These are phyloP conservation scores for Panicum miliaceum DNA, from an alignment of 176 grass and related monocot genomes.

Conservation along the genomic window DNA sequence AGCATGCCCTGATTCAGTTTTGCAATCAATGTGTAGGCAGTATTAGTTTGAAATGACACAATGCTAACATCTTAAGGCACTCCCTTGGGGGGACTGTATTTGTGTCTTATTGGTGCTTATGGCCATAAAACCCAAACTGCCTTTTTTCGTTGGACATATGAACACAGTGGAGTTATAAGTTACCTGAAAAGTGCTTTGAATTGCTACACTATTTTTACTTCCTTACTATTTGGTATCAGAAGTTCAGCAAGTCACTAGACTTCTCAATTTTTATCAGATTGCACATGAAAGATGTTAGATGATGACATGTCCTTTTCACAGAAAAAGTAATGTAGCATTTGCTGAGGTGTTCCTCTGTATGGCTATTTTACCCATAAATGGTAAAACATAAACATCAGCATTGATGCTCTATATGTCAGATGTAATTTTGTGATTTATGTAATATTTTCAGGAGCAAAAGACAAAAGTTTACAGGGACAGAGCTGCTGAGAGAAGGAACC, in stretches of 20 bases:
- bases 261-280: slow-evolving; percentile 1
- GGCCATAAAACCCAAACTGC: neutral
- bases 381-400: neutral
- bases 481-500: slow-evolving; percentile 81
- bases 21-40: neutral
- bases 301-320: slow-evolving; percentile 14
- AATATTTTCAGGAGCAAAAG: slow-evolving; percentile 51
- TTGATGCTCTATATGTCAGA: slow-evolving; percentile 29
- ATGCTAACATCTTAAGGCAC: neutral
- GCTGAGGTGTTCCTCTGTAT: slow-evolving; percentile 2
- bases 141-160: neutral
- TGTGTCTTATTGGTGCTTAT: neutral
- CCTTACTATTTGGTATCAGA: neutral
- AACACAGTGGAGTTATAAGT: neutral
- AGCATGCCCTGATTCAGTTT: slow-evolving; percentile 18
- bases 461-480: slow-evolving; percentile 76
- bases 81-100: neutral
- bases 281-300: neutral
- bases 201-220: slow-evolving; percentile 7
- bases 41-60: slow-evolving; percentile 29
- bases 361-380: neutral
- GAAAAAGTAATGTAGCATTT: slow-evolving; percentile 12
- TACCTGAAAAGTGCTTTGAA: neutral
- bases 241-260: neutral
- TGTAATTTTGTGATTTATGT: slow-evolving; percentile 25